Evolutionary conservation across 1,284 basidiomycete species (phyloP).

Genomic region (Neonothopanus nambi): DNA sequence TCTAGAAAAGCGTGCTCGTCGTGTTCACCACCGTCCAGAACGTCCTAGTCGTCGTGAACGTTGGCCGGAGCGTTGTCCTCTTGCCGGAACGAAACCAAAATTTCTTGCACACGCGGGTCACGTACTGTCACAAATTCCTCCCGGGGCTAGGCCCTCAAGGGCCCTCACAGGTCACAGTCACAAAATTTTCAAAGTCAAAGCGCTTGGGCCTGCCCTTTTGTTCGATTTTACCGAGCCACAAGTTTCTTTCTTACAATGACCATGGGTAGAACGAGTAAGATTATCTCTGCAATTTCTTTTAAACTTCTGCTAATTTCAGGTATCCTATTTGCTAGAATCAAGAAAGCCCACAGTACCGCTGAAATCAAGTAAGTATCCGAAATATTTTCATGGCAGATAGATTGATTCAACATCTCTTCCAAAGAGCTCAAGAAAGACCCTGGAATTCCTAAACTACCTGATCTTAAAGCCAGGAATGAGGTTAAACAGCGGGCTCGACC

Average conservation of each 20-base stretch:
- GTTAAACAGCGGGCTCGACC: conserved; percentile 47
- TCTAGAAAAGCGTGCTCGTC: background rate
- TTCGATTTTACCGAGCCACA: too few relatives aligned
- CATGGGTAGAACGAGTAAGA: conserved; percentile 63
- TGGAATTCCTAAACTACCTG: conserved; percentile 75
- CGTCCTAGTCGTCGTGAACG: background rate
- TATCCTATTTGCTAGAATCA: conserved; percentile 33
- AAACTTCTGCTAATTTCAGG: conserved; percentile 5
- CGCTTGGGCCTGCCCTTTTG: too few relatives aligned
- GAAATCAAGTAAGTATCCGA: conserved; percentile 51
- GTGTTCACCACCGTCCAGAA: background rate
- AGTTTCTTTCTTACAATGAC: conserved; percentile 22
- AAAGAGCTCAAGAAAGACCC: conserved; percentile 82
- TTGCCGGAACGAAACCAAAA: too few relatives aligned
- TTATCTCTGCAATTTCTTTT: background rate
- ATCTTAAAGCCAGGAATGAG: conserved; percentile 62
- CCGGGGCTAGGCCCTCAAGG: too few relatives aligned
- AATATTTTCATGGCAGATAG: background rate
- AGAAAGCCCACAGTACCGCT: conserved; percentile 49
- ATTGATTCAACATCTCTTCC: background rate
- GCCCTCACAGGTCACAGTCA: too few relatives aligned
- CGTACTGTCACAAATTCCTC: too few relatives aligned
- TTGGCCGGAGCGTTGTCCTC: background rate
- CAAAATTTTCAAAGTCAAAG: too few relatives aligned
- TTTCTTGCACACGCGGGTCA: too few relatives aligned